A percentile compares a stretch with the other conserved stretches of the same genome.
These are phyloP conservation scores for Decorospora gaudefroyi DNA, from an alignment of 2,329 filamentous ascomycete species.

Conservation along the genomic window DNA sequence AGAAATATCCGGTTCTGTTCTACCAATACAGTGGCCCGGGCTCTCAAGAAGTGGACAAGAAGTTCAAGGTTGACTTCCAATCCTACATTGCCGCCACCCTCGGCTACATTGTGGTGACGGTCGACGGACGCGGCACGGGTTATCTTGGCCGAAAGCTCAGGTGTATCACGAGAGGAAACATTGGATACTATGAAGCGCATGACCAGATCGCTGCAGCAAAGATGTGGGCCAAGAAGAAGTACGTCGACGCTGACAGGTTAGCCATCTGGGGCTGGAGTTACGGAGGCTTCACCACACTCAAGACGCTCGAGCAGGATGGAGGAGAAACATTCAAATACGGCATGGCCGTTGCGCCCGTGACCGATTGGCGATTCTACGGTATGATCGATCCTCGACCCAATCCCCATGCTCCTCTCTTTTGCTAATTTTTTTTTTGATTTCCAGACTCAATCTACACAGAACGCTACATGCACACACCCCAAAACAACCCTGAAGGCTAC, in stretches of 20 bases:
- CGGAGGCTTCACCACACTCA: constrained; percentile 92
- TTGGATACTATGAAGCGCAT: constrained; percentile 81
- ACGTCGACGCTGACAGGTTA: constrained; percentile 80
- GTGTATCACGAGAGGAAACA: constrained; percentile 77
- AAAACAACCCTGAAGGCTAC: constrained; percentile 80
- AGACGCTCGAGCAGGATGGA: constrained; percentile 88
- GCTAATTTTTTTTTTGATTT: constrained; percentile 12
- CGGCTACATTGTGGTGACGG: constrained; percentile 91
- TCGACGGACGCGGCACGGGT: constrained; percentile 91
- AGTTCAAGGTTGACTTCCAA: constrained; percentile 85
- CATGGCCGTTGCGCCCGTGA: constrained; percentile 98
- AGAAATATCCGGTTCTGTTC: constrained; percentile 92
- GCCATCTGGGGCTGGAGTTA: constrained; percentile 99
- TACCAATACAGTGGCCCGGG: constrained; percentile 91
- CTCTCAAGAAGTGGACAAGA: constrained; percentile 84
- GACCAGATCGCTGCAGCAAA: constrained; percentile 93
- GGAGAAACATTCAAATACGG: constrained; percentile 92
- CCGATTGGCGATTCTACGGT: constrained; percentile 92
- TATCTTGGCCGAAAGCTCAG: constrained; percentile 84
- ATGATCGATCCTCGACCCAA: too few species aligned
- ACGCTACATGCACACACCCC: constrained; percentile 94
- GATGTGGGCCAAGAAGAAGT: constrained; percentile 77
- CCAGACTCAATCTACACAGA: constrained; percentile 87
- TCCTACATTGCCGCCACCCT: constrained; percentile 82
- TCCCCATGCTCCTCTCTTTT: neutral